Evolutionary conservation across 306 rosid species (phyloP).

Genomic region (Castanea crenata): DNA sequence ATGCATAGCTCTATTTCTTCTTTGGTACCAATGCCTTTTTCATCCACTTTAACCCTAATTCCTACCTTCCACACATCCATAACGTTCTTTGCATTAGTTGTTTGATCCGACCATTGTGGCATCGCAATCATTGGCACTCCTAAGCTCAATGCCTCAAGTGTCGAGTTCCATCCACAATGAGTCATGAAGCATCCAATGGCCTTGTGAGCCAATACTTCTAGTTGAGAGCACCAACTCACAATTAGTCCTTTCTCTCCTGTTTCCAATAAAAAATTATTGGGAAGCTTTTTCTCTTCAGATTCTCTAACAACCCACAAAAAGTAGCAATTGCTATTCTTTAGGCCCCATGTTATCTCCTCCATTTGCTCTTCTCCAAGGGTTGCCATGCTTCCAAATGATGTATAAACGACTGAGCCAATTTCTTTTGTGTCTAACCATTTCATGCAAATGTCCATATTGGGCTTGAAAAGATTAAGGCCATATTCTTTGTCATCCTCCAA

Average conservation of each 20-base stretch:
- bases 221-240: slow-evolving; percentile 17
- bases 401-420: slow-evolving; percentile 6
- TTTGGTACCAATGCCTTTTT: background rate
- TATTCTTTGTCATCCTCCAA: slow-evolving; percentile 14
- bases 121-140: slow-evolving; percentile 18
- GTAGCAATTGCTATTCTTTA: background rate
- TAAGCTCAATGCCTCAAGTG: slow-evolving; percentile 18
- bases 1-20: slow-evolving; percentile 12
- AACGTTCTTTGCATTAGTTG: slow-evolving; percentile 13
- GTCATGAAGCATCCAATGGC: slow-evolving; percentile 12
- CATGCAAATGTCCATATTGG: background rate
- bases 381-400: slow-evolving; percentile 14
- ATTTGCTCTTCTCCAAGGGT: slow-evolving; percentile 19
- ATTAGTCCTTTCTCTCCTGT: background rate
- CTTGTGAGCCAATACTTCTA: slow-evolving; percentile 7
- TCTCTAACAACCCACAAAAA: slow-evolving; percentile 24
- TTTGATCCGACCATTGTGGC: slow-evolving; percentile 23
- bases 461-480: slow-evolving; percentile 11
- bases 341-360: slow-evolving; percentile 3
- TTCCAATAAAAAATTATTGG: background rate
- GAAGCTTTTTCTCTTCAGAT: slow-evolving; percentile 16
- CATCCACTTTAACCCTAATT: slow-evolving; percentile 2
- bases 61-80: slow-evolving; percentile 23
- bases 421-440: slow-evolving; percentile 18
- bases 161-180: slow-evolving; percentile 24